Conservation (phyloP, 768 basidiomycete genomes). For the Kwoniella sp. region DNA sequence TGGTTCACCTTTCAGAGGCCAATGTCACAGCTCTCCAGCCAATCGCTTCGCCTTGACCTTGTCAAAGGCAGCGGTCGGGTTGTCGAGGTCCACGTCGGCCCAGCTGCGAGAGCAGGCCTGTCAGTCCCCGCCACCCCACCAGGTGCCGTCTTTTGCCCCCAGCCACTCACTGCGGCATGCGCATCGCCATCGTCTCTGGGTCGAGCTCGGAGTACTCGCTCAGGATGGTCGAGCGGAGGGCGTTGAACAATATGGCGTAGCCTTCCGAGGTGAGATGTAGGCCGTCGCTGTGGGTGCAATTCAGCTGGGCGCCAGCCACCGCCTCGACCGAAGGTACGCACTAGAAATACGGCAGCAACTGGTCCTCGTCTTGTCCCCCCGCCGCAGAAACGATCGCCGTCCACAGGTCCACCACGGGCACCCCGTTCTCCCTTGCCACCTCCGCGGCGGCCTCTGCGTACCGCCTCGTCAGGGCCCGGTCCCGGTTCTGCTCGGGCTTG, state of each 20-base stretch:
- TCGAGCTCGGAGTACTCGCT: conserved; percentile 65
- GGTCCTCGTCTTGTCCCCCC: conserved; percentile 58
- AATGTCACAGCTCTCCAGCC: conserved; percentile 20
- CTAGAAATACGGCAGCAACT: conserved; percentile 51
- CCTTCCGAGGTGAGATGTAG: conserved; percentile 73
- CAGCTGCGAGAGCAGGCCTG: conserved; percentile 12
- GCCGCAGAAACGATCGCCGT: conserved; percentile 66
- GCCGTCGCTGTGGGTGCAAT: conserved; percentile 58
- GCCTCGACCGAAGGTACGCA: conserved; percentile 7
- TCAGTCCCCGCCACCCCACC: background rate
- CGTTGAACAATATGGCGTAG: conserved; percentile 68
- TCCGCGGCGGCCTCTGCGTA: conserved; percentile 70
- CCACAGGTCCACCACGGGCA: conserved; percentile 73
- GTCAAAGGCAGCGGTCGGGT: conserved; percentile 20
- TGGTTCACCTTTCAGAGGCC: too few species aligned
- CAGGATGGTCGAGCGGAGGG: conserved; percentile 59
- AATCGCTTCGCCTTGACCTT: conserved; percentile 6
- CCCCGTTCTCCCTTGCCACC: conserved; percentile 57
- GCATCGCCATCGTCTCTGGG: conserved; percentile 59
- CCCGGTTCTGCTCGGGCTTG: conserved; percentile 58
- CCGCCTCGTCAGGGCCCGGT: conserved; percentile 59
- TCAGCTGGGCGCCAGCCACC: conserved; percentile 51
- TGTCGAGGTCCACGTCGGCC: conserved; percentile 15
- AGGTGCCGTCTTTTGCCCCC: background rate
- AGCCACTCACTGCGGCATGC: conserved; percentile 62